A percentile compares a stretch with the other conserved stretches of the same genome.
phyloP scores from a whole-genome alignment of 2,329 filamentous ascomycete genomes.

The Arthrobotrys megalospora region DNA sequence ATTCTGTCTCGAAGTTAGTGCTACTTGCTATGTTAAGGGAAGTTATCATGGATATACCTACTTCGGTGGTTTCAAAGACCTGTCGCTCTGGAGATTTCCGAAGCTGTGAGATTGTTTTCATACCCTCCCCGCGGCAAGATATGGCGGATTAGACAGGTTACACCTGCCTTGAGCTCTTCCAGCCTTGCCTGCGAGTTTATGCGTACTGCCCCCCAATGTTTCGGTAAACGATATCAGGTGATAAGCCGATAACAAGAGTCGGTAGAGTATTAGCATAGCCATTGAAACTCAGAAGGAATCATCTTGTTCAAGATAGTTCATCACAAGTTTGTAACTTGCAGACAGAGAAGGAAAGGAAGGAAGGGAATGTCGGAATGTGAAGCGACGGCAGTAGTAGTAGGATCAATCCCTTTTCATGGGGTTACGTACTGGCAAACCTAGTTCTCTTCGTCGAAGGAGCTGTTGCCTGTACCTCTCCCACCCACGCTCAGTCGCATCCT shows the following conservation, averaged over 20 bases:
- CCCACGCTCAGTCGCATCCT: constrained; percentile 36
- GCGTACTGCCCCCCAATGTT: constrained; percentile 49
- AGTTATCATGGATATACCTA: constrained; percentile 24
- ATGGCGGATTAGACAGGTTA: constrained; percentile 24
- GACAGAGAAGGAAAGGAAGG: constrained; percentile 29
- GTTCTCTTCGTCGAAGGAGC: constrained; percentile 24
- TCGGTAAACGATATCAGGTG: constrained; percentile 58
- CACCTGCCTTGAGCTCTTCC: constrained; percentile 30
- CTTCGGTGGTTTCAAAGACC: constrained; percentile 40
- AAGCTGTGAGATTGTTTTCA: constrained; percentile 25
- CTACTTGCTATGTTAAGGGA: constrained; percentile 6
- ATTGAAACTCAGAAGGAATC: constrained; percentile 44
- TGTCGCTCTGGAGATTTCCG: constrained; percentile 10
- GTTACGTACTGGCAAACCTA: constrained; percentile 4
- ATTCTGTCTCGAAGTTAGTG: constrained; percentile 24
- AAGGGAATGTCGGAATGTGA: constrained; percentile 27
- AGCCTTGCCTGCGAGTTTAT: constrained; percentile 57
- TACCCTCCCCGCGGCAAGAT: constrained; percentile 22
- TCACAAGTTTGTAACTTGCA: constrained; percentile 13
- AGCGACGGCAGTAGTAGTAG: constrained; percentile 25
- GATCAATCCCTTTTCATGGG: constrained; percentile 35
- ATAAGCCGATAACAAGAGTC: constrained; percentile 53
- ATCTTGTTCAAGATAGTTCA: constrained; percentile 15
- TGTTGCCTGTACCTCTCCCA: constrained; percentile 32
- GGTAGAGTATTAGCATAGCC: constrained; percentile 17